phyloP scores from a whole-genome alignment of 2,329 filamentous ascomycete species.

The Albophoma yamanashiensis region DNA sequence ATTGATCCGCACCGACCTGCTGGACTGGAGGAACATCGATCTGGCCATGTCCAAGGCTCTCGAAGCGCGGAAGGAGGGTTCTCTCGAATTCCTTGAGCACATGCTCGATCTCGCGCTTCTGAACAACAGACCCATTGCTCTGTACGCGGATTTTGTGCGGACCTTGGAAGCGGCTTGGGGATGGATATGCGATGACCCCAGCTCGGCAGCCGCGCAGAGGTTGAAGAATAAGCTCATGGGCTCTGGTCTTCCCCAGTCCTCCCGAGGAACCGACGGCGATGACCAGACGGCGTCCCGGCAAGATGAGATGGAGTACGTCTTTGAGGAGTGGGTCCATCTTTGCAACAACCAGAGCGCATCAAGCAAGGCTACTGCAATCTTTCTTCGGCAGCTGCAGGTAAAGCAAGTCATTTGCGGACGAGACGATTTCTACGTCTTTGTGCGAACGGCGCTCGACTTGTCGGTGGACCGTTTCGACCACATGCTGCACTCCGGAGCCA shows the following conservation, averaged over 20 bases:
- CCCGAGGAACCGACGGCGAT: slow-evolving; percentile 40
- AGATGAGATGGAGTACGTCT: slow-evolving; percentile 88
- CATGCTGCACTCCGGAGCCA: slow-evolving; percentile 48
- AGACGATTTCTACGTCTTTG: slow-evolving; percentile 70
- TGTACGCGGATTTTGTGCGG: slow-evolving; percentile 77
- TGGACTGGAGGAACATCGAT: slow-evolving; percentile 58
- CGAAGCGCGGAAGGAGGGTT: slow-evolving; percentile 56
- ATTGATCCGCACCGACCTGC: slow-evolving; percentile 46
- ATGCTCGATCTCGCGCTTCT: slow-evolving; percentile 71
- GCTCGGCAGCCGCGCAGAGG: slow-evolving; percentile 52
- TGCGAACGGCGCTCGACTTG: slow-evolving; percentile 70
- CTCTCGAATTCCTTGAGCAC: slow-evolving; percentile 69
- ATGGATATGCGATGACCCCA: slow-evolving; percentile 68
- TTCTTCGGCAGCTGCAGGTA: slow-evolving; percentile 75
- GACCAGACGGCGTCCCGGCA: slow-evolving; percentile 43
- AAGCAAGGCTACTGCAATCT: slow-evolving; percentile 61
- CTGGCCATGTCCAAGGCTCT: slow-evolving; percentile 64
- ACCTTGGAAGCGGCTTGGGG: slow-evolving; percentile 72
- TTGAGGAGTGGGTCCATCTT: slow-evolving; percentile 88
- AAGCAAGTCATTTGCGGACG: slow-evolving; percentile 60
- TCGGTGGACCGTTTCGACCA: slow-evolving; percentile 72
- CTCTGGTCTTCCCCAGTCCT: slow-evolving; percentile 26
- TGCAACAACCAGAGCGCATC: slow-evolving; percentile 67
- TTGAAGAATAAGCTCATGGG: slow-evolving; percentile 53
- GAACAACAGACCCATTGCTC: slow-evolving; percentile 63